Evolutionary conservation across 1,284 basidiomycete species (phyloP).

Genomic region (Cryptococcus sp.): DNA sequence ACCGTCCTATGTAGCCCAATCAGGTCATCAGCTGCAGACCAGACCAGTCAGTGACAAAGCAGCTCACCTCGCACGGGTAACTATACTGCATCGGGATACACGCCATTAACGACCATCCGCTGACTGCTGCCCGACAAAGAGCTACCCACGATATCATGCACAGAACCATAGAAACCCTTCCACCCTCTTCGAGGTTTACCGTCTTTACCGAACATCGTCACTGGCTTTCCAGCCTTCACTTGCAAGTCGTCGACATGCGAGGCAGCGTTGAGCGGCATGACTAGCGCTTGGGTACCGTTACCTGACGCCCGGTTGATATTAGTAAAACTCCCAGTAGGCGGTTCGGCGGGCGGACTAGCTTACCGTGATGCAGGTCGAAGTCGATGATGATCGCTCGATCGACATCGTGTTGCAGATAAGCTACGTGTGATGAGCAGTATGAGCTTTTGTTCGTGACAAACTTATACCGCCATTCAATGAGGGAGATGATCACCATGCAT

Average conservation of each 20-base stretch:
- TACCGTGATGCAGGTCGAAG: conserved; percentile 83
- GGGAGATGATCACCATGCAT: conserved; percentile 68
- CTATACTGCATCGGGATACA: conserved; percentile 56
- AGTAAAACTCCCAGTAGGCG: neutral
- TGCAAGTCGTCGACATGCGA: conserved; percentile 70
- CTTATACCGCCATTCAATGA: too few relatives aligned
- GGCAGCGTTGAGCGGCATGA: conserved; percentile 89
- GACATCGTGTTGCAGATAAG: conserved; percentile 75
- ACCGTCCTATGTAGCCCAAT: conserved; percentile 64
- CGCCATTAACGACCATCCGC: conserved; percentile 11
- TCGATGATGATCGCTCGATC: conserved; percentile 84
- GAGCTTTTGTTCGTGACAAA: too few relatives aligned
- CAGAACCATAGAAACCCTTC: conserved; percentile 79
- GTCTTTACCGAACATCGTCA: conserved; percentile 48
- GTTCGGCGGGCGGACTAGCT: neutral
- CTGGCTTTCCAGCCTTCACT: conserved; percentile 51
- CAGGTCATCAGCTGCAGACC: neutral
- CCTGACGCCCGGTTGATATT: conserved; percentile 56
- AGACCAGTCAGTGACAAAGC: neutral
- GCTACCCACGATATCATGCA: conserved; percentile 75
- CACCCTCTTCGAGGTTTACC: conserved; percentile 57
- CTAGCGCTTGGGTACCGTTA: conserved; percentile 89
- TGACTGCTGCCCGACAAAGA: neutral
- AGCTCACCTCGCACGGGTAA: conserved; percentile 82
- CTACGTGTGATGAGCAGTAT: conserved; percentile 52